Evolutionary conservation across 371 early-diverging fungal genomes (phyloP).

Genomic region (Mucor racemosus): DNA sequence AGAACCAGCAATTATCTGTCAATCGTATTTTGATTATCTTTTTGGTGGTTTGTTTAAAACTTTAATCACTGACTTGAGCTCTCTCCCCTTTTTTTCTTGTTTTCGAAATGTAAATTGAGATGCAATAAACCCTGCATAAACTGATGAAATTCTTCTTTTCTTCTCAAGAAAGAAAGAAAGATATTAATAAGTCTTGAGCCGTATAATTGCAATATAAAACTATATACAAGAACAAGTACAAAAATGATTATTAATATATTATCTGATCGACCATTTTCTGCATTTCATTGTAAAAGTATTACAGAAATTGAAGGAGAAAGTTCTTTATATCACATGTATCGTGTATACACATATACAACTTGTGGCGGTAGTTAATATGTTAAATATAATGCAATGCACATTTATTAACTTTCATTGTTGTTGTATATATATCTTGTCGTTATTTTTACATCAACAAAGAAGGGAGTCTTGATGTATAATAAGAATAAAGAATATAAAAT

Average conservation of each 20-base stretch:
- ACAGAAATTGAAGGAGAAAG: neutral
- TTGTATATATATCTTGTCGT: neutral
- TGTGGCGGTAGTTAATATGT: neutral
- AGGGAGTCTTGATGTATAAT: neutral
- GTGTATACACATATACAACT: neutral
- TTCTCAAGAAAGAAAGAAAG: neutral
- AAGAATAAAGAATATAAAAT: neutral
- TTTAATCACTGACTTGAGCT: neutral
- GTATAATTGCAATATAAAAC: neutral
- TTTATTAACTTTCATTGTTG: slow-evolving; percentile 5
- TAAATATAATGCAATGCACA: neutral
- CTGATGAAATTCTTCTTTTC: neutral
- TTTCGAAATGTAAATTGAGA: neutral
- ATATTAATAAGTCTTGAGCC: neutral
- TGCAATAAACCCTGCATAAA: slow-evolving; percentile 7
- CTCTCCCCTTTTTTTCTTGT: neutral
- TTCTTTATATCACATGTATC: neutral
- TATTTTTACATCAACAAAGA: neutral
- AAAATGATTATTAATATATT: too few relatives aligned
- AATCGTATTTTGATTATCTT: neutral
- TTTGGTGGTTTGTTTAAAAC: neutral
- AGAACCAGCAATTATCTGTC: neutral
- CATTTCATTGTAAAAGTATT: neutral
- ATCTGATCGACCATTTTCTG: neutral
- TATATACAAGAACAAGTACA: neutral